Evolutionary conservation across 192 early-diverging fungal genomes (phyloP).

Genomic region (Tieghemiomyces parasiticus): DNA sequence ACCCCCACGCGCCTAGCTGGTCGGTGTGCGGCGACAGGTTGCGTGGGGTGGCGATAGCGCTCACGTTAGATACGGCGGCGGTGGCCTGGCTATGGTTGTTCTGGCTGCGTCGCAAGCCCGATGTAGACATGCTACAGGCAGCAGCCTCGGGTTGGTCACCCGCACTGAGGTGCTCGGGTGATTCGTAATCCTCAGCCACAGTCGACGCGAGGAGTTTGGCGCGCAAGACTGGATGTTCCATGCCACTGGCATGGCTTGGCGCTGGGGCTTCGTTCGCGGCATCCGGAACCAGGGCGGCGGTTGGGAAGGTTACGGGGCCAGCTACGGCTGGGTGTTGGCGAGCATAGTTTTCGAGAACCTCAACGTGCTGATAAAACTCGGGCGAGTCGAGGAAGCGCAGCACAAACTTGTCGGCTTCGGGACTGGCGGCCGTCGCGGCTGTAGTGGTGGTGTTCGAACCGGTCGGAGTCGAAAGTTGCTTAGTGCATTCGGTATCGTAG

Average conservation of each 20-base stretch:
- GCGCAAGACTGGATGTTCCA: not conserved
- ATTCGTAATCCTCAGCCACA: not conserved
- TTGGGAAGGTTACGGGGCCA: not conserved
- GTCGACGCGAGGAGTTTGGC: not conserved
- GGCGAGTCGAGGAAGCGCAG: not conserved
- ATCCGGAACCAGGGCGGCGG: not conserved
- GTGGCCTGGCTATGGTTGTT: not conserved
- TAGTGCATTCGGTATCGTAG: not conserved
- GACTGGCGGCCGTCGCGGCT: not conserved
- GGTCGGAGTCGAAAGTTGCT: not conserved
- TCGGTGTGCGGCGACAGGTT: not conserved
- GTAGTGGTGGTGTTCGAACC: not conserved
- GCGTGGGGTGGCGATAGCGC: constrained; percentile 2
- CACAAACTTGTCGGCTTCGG: not conserved
- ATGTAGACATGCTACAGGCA: too few relatives aligned
- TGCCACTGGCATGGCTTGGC: not conserved
- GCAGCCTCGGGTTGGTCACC: too few relatives aligned
- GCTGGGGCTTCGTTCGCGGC: not conserved
- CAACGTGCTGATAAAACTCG: not conserved
- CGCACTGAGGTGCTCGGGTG: too few relatives aligned
- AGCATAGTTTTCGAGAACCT: not conserved
- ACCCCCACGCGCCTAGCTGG: not conserved
- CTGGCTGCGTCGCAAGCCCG: too few relatives aligned
- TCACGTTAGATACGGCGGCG: constrained; percentile 4
- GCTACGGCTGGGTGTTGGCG: not conserved